phyloP scores from a whole-genome alignment of 2,329 filamentous ascomycete genomes.

The Colletotrichum zoysiae region DNA sequence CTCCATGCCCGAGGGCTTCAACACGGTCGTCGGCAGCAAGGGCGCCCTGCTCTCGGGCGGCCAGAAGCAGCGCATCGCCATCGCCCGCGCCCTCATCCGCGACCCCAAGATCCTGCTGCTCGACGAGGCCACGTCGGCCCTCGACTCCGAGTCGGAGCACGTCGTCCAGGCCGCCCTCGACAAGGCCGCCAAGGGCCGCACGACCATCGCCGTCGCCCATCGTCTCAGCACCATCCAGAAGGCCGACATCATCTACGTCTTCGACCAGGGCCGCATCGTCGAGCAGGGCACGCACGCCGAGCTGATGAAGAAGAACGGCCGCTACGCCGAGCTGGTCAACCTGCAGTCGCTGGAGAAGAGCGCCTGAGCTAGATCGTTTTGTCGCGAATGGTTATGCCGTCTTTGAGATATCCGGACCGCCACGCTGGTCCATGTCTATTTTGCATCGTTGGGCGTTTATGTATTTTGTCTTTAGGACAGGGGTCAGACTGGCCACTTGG shows the following conservation, averaged over 20 bases:
- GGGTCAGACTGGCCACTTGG: constrained; percentile 8
- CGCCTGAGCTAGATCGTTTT: constrained; percentile 43
- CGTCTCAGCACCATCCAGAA: constrained; percentile 93
- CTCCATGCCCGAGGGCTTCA: constrained; percentile 86
- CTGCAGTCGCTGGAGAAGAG: constrained; percentile 81
- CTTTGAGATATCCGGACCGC: constrained; percentile 39
- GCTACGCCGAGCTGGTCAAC: constrained; percentile 84
- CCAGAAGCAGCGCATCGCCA: constrained; percentile 95
- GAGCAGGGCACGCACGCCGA: constrained; percentile 86
- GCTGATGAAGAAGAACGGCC: constrained; percentile 75
- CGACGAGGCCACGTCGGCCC: constrained; percentile 83
- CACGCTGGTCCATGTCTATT: constrained; percentile 29
- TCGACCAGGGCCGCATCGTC: constrained; percentile 88
- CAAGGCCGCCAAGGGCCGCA: constrained; percentile 84
- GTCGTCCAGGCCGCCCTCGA: constrained; percentile 86
- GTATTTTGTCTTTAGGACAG: neutral
- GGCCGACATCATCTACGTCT: constrained; percentile 96
- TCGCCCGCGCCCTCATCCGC: constrained; percentile 90
- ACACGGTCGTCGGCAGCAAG: constrained; percentile 88
- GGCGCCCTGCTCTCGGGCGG: constrained; percentile 88
- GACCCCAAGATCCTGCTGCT: constrained; percentile 88
- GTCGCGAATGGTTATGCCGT: constrained; percentile 11
- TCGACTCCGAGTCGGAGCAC: constrained; percentile 83
- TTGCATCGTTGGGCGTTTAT: constrained; percentile 38
- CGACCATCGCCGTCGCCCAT: constrained; percentile 95